Evolutionary conservation across 306 rosid genomes (phyloP).

Genomic region (Clitoria ternatea): DNA sequence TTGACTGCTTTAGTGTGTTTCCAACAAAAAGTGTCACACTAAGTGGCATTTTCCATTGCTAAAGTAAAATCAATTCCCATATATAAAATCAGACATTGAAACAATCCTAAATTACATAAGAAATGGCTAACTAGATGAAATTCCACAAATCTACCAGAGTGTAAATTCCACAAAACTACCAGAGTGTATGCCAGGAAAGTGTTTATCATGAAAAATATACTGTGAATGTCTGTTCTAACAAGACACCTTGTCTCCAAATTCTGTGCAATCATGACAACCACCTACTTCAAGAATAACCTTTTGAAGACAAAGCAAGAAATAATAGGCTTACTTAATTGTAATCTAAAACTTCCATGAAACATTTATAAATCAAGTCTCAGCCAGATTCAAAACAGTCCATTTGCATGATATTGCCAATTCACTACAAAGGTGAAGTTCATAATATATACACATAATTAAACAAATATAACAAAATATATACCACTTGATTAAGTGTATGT

Average conservation of each 20-base stretch:
- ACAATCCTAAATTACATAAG: neutral
- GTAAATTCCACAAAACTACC: neutral
- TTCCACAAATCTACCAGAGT: neutral
- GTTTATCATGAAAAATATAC: neutral
- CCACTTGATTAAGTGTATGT: neutral
- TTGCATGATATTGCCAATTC: constrained; percentile 11
- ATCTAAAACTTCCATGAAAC: neutral
- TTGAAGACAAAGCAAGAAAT: neutral
- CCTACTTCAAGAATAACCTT: neutral
- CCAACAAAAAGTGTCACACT: constrained; percentile 6
- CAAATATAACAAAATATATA: constrained; percentile 7
- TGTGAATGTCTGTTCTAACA: neutral
- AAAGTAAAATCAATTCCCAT: constrained; percentile 14
- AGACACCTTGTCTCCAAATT: neutral
- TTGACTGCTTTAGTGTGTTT: constrained; percentile 14
- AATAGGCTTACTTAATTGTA: neutral
- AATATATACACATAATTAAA: neutral
- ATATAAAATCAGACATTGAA: constrained; percentile 8
- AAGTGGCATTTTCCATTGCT: neutral
- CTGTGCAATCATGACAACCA: neutral
- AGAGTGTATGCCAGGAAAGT: neutral
- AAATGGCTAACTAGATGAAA: neutral
- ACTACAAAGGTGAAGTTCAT: neutral
- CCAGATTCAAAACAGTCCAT: neutral
- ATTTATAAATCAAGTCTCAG: neutral